Evolutionary conservation across 805 yeast genomes (phyloP).

Genomic region (Kodamaea restingae): DNA sequence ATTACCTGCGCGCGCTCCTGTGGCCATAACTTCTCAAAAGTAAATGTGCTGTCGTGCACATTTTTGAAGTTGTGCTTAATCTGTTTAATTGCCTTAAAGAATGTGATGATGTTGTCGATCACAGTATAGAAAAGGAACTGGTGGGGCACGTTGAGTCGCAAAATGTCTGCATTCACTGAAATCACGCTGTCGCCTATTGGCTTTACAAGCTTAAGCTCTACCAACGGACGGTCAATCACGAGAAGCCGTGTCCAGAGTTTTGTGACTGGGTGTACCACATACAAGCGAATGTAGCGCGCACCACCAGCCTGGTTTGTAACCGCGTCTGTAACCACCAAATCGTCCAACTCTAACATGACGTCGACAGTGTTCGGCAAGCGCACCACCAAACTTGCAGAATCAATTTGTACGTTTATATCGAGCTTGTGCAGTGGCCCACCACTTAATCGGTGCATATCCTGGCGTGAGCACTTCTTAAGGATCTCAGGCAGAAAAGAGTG

Average conservation of each 20-base stretch:
- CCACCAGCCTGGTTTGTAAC: conserved; percentile 23
- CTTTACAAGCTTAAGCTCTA: conserved; percentile 14
- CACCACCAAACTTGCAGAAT: conserved; percentile 36
- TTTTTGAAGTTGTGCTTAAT: conserved; percentile 46
- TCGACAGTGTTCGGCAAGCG: conserved; percentile 46
- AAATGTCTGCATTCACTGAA: conserved; percentile 27
- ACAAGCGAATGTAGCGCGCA: conserved; percentile 40
- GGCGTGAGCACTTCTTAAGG: conserved; percentile 22
- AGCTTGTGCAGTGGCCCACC: conserved; percentile 16
- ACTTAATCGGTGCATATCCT: conserved; percentile 22
- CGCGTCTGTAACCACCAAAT: conserved; percentile 23
- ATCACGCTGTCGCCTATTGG: conserved; percentile 11
- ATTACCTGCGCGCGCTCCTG: conserved; percentile 34
- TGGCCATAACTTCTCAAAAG: conserved; percentile 34
- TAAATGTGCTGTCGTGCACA: conserved; percentile 18
- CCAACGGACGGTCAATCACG: conserved; percentile 29
- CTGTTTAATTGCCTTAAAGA: conserved; percentile 64
- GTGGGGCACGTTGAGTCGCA: conserved; percentile 63
- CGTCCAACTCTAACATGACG: conserved; percentile 43
- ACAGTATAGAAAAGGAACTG: conserved; percentile 70
- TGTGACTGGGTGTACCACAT: conserved; percentile 48
- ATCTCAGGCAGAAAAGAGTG: conserved; percentile 32
- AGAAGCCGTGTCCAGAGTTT: conserved; percentile 37
- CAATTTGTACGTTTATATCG: conserved; percentile 27
- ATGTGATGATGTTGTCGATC: conserved; percentile 72